Conservation (phyloP, 2,329 filamentous ascomycete genomes). For the Dothistroma septosporum region DNA sequence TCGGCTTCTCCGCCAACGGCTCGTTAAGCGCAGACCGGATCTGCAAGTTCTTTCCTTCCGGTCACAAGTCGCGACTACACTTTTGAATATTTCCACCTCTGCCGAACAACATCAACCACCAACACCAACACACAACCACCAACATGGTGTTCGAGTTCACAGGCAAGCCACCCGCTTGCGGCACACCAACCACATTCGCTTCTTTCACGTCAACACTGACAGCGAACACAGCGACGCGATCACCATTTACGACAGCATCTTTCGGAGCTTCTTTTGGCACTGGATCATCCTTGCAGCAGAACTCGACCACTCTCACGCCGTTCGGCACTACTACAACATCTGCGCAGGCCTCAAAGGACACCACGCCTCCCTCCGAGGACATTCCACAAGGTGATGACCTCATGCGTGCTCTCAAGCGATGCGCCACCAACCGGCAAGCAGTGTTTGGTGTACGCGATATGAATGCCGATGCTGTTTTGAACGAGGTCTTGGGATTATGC, state of each 20-base stretch:
- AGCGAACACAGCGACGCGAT: background rate
- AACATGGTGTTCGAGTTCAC: constrained; percentile 22
- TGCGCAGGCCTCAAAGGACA: background rate
- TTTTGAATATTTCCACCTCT: background rate
- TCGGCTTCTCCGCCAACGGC: background rate
- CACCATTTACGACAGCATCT: background rate
- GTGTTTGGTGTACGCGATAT: constrained; percentile 5
- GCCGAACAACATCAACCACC: background rate
- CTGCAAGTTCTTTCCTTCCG: background rate
- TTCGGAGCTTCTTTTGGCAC: background rate
- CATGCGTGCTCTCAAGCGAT: background rate
- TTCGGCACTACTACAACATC: background rate
- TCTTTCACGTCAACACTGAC: background rate
- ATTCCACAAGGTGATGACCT: constrained; percentile 1
- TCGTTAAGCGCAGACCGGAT: background rate
- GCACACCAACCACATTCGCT: constrained; percentile 5
- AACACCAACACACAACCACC: background rate
- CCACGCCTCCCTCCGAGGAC: background rate
- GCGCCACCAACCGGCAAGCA: background rate
- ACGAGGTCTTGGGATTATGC: background rate
- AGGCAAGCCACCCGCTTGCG: constrained; percentile 10
- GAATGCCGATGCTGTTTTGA: constrained; percentile 7
- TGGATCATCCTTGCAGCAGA: background rate
- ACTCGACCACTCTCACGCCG: background rate
- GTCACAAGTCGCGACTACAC: background rate